Evolutionary conservation across 345 rosid species (phyloP).

Genomic region (Erucastrum elatum): DNA sequence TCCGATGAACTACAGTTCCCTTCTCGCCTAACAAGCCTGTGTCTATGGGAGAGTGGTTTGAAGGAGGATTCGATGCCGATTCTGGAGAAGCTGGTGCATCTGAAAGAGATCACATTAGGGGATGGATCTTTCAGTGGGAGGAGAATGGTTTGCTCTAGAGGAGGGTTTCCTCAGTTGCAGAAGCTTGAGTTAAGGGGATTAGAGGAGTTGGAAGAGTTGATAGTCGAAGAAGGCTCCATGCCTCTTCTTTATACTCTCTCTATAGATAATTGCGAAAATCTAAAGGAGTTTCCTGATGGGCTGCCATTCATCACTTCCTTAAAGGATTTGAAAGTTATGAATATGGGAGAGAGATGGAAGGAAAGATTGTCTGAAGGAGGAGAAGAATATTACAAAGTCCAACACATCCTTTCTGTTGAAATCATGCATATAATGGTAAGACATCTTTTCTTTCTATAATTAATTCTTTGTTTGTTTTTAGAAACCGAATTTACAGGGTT

Average conservation of each 20-base stretch:
- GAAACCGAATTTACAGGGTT: not conserved
- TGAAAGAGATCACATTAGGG: not conserved
- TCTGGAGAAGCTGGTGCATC: not conserved
- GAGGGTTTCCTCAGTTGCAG: not conserved
- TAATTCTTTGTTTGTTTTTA: not conserved
- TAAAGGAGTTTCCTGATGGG: not conserved
- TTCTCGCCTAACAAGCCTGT: not conserved
- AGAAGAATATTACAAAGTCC: not conserved
- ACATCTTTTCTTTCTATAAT: not conserved
- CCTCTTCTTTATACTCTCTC: not conserved
- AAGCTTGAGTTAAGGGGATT: not conserved
- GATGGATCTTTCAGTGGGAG: not conserved
- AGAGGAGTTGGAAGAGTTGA: not conserved
- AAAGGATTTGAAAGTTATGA: not conserved
- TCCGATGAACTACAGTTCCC: not conserved
- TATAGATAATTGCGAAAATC: not conserved
- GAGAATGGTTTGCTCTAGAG: not conserved
- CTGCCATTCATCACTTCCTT: not conserved
- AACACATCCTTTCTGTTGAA: not conserved
- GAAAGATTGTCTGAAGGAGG: not conserved
- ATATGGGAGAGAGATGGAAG: not conserved
- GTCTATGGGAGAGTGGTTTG: not conserved
- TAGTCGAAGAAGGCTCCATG: conserved; percentile 5
- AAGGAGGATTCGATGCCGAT: not conserved
- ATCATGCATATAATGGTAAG: not conserved